phyloP scores from a whole-genome alignment of 495 filamentous ascomycete species.

The Penicillium longicatenatum region DNA sequence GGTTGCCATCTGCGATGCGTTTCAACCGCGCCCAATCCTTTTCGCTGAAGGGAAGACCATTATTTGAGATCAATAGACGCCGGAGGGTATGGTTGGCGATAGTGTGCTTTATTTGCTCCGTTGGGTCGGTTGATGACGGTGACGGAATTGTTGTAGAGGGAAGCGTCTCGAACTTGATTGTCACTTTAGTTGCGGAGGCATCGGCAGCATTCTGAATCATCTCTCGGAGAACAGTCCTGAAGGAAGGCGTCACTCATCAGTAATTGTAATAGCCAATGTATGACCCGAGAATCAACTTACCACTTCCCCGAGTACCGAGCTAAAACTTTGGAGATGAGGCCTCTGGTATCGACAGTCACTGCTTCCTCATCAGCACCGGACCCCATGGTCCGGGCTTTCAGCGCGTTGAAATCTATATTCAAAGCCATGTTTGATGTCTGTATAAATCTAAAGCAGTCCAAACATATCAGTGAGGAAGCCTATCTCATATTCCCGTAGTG shows the following conservation, averaged over 20 bases:
- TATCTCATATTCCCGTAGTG: slow-evolving; percentile 9
- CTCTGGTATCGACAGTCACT: slow-evolving; percentile 97
- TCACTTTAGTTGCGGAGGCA: slow-evolving; percentile 85
- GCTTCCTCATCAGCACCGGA: slow-evolving; percentile 90
- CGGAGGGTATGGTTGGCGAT: slow-evolving; percentile 81
- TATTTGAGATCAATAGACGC: slow-evolving; percentile 83
- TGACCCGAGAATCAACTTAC: slow-evolving; percentile 27
- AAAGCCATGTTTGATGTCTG: slow-evolving; percentile 50
- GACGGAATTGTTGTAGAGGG: slow-evolving; percentile 77
- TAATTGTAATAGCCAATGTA: background rate
- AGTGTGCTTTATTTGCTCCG: slow-evolving; percentile 76
- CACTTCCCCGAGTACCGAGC: slow-evolving; percentile 95
- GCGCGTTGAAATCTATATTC: slow-evolving; percentile 73
- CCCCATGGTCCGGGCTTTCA: slow-evolving; percentile 83
- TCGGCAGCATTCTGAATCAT: slow-evolving; percentile 98
- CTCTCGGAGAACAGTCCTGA: slow-evolving; percentile 72
- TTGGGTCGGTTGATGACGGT: slow-evolving; percentile 64
- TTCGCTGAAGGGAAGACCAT: slow-evolving; percentile 80
- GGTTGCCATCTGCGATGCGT: slow-evolving; percentile 96
- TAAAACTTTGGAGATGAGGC: slow-evolving; percentile 95
- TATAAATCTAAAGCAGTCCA: slow-evolving; percentile 3
- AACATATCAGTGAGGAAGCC: slow-evolving; percentile 7
- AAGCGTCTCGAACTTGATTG: slow-evolving; percentile 85
- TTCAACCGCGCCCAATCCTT: slow-evolving; percentile 94
- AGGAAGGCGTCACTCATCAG: background rate